Conservation (phyloP, 257 asterid species). For the Paulownia fortunei region DNA sequence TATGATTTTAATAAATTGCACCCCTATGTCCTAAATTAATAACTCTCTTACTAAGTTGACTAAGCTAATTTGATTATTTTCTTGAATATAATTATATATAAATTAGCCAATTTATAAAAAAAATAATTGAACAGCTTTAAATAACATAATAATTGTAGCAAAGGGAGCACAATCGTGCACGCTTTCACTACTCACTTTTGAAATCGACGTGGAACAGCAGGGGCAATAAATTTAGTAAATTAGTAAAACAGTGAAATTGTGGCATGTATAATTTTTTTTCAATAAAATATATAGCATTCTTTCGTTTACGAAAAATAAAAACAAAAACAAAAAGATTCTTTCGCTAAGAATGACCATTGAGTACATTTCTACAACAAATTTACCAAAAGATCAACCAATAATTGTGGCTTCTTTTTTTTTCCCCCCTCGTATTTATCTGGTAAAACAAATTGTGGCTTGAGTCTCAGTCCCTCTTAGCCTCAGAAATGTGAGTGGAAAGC, state of each 20-base stretch:
- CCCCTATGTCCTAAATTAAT: too few species aligned
- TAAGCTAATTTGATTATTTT: too few species aligned
- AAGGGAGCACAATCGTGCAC: too few species aligned
- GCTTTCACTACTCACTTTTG: too few species aligned
- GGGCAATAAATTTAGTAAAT: neutral
- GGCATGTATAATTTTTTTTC: neutral
- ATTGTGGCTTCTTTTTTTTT: neutral
- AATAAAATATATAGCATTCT: neutral
- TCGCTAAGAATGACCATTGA: constrained; percentile 1
- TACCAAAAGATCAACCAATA: constrained; percentile 25
- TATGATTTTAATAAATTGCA: too few species aligned
- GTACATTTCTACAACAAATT: constrained; percentile 12
- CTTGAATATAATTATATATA: too few species aligned
- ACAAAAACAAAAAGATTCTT: neutral
- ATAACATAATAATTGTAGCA: too few species aligned
- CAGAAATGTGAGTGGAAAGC: neutral
- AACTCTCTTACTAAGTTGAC: too few species aligned
- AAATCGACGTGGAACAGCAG: neutral
- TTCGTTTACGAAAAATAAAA: neutral
- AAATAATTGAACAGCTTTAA: too few species aligned
- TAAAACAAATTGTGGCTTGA: constrained; percentile 3
- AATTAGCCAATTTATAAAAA: too few species aligned
- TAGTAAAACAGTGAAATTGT: neutral
- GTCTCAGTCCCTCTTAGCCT: constrained; percentile 2
- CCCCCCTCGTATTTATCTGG: neutral